Evolutionary conservation across 192 early-diverging fungal species (phyloP).

Genomic region (Coemansia javaensis): DNA sequence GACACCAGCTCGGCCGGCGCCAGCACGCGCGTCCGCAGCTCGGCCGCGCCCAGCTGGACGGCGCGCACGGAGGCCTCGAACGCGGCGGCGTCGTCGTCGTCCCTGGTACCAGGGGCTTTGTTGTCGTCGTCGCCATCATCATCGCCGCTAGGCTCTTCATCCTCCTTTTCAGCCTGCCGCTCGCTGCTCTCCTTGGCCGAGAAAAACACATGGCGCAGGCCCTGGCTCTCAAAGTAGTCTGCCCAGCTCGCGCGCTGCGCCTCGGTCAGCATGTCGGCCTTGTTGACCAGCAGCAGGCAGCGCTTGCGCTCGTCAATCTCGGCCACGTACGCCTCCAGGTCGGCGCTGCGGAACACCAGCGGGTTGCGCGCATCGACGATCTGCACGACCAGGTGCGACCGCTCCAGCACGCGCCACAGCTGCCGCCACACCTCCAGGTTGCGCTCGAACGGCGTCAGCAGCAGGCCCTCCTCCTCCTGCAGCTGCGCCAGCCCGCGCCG

Average conservation of each 20-base stretch:
- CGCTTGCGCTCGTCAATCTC: conserved; percentile 84
- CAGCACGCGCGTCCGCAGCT: conserved; percentile 59
- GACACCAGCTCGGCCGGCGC: conserved; percentile 64
- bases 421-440: conserved; percentile 99
- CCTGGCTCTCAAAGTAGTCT: conserved; percentile 76
- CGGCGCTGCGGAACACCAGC: conserved; percentile 80
- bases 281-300: conserved; percentile 92
- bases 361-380: conserved; percentile 99
- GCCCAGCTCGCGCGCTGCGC: conserved; percentile 87
- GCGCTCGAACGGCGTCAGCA: conserved; percentile 97
- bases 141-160: conserved; percentile 15
- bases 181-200: conserved; percentile 76
- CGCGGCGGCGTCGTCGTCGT: too few species aligned
- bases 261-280: conserved; percentile 93
- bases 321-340: conserved; percentile 86
- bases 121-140: background rate
- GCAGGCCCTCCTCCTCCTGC: conserved; percentile 86
- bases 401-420: conserved; percentile 97
- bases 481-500: conserved; percentile 78
- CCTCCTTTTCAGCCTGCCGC: conserved; percentile 3
- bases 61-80: conserved; percentile 42
- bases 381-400: conserved; percentile 93
- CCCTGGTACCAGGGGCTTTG: conserved; percentile 2
- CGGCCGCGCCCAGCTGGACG: conserved; percentile 20
- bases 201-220: conserved; percentile 88